These are phyloP conservation scores for Spathaspora girioi DNA, from an alignment of 805 yeast genomes.

Conservation along the genomic window DNA sequence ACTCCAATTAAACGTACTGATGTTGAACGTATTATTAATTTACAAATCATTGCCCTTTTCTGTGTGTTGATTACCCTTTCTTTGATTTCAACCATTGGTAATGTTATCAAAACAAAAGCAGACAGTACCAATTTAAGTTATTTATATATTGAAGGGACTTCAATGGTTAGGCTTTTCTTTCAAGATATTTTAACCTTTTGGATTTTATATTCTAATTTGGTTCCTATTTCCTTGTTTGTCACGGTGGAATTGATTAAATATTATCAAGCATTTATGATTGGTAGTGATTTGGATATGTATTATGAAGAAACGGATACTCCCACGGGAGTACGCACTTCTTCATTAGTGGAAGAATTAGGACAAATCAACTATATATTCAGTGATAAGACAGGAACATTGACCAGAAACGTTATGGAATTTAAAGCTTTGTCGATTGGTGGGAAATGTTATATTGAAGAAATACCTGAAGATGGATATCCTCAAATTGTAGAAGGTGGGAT, in stretches of 20 bases:
- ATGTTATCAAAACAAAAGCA: conserved; percentile 66
- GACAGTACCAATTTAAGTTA: conserved; percentile 56
- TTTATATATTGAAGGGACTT: conserved; percentile 64
- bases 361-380: conserved; percentile 95
- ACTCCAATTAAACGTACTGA: conserved; percentile 97
- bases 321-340: conserved; percentile 90
- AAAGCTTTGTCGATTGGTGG: conserved; percentile 93
- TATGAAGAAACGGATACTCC: conserved; percentile 87
- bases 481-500: conserved; percentile 64
- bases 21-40: conserved; percentile 90
- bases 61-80: conserved; percentile 72
- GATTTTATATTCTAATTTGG: conserved; percentile 93
- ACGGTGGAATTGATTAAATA: conserved; percentile 95
- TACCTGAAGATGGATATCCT: conserved; percentile 87
- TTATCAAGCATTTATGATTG: conserved; percentile 91
- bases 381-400: conserved; percentile 96
- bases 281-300: conserved; percentile 92
- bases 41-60: conserved; percentile 87
- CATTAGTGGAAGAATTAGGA: conserved; percentile 94
- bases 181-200: conserved; percentile 88
- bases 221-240: conserved; percentile 95
- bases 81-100: conserved; percentile 81
- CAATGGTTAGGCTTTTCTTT: conserved; percentile 69
- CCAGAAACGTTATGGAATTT: conserved; percentile 95
- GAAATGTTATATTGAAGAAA: conserved; percentile 75